Evolutionary conservation across 768 basidiomycete species (phyloP), one percentile per base, ranked within the genome.

Genomic region (Mrakia gelida): DNA sequence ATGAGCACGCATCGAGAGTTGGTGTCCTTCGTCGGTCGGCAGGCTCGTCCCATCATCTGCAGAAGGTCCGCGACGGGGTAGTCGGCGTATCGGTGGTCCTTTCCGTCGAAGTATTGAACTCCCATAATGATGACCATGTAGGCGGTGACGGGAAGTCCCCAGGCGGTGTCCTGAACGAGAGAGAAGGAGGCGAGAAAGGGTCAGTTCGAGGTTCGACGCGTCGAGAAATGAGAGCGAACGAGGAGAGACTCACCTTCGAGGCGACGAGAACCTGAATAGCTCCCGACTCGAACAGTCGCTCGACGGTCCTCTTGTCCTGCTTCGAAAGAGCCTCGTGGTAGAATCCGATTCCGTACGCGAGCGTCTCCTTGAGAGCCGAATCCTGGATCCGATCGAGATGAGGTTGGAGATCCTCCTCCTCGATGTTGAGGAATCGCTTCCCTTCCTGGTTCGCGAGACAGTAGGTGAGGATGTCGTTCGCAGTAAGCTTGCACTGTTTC

Each of bases 111-210:
- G 78, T 85, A 91, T 82, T 99, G 97, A 0, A 98, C 95, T n/a
- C 96, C 96, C 95, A 98, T 98, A 81, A 99, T 94, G 83, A 99
- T 91, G 62, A 98, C 95, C 94, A 98, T 97, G 85, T 97, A 95
- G 78, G 93, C 91, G 0, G 94, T 90, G 26, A 97, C 90, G 0
- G 97, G 95, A 10, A 99, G 87, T 82, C 90, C 94, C 97, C 97
- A 99, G 0, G 95, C 93, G 0, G 93, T 94, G 81, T 98, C 97
- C 92, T 95, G 76, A 32, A 61, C 26, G 62, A 65, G 34, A 30
- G 68, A 28, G 56, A 21, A 56, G 30, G 54, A 76, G 34, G 16
- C 15, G 28, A 8, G 41, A 56, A 15, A 28, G 23, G 34, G 7
- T 62, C 45, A 34, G 43, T 15, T 65, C 59, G 8, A 65, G 49